Conservation (phyloP, 1,284 basidiomycete genomes). For the Papiliotrema terrestris region DNA sequence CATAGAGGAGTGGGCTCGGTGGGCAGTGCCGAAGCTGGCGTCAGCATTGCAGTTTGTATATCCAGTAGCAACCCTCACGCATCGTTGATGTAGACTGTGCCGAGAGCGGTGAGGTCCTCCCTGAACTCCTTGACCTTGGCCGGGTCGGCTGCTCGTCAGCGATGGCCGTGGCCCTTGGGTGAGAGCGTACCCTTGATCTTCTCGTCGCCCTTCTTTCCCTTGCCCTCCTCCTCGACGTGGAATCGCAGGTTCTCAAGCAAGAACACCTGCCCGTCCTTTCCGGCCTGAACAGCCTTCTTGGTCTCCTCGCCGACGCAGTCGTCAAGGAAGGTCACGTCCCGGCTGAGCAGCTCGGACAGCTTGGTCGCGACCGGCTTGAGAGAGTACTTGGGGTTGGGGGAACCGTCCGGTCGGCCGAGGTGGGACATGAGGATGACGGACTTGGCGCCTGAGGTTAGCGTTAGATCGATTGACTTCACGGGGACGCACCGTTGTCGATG, state of each 20-base stretch:
- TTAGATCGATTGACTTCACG: background rate
- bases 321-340: slow-evolving; percentile 73
- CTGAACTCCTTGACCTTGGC: slow-evolving; percentile 80
- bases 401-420: slow-evolving; percentile 94
- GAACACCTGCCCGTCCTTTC: slow-evolving; percentile 74
- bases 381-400: slow-evolving; percentile 83
- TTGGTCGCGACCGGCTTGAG: slow-evolving; percentile 76
- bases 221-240: slow-evolving; percentile 98
- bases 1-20: slow-evolving; percentile 98
- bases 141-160: slow-evolving; percentile 60
- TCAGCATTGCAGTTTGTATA: background rate
- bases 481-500: slow-evolving; percentile 70
- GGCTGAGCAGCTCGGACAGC: slow-evolving; percentile 65
- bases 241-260: slow-evolving; percentile 97
- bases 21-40: slow-evolving; percentile 81
- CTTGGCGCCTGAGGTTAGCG: slow-evolving; percentile 62
- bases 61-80: slow-evolving; percentile 52
- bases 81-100: slow-evolving; percentile 97
- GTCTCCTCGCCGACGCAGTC: slow-evolving; percentile 85
- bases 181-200: slow-evolving; percentile 67
- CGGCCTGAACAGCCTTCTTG: slow-evolving; percentile 70
- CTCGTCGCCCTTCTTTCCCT: slow-evolving; percentile 79
- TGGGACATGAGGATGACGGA: slow-evolving; percentile 95
- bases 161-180: background rate
- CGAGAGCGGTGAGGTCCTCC: slow-evolving; percentile 80